Conservation (phyloP, 176 grass and related monocot genomes). For the Areca catechu region DNA sequence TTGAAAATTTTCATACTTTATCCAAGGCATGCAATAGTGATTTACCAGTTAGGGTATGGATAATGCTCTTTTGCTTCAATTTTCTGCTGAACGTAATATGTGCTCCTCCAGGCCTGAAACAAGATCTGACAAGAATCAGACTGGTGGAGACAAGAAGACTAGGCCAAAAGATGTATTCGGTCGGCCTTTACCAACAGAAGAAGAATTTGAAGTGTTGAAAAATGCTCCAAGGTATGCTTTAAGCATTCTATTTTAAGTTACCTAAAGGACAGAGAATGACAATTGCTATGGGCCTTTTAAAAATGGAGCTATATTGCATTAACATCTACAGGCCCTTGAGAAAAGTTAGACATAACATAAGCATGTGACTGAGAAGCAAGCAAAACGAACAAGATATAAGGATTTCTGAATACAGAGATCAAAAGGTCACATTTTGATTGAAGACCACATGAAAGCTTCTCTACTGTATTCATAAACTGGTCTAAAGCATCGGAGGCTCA, state of each 20-base stretch:
- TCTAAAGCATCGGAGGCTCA: too few relatives aligned
- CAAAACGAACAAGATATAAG: too few relatives aligned
- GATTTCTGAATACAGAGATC: too few relatives aligned
- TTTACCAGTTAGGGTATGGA: neutral
- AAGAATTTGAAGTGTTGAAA: slow-evolving; percentile 95
- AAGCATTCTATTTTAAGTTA: neutral
- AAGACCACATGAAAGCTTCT: too few relatives aligned
- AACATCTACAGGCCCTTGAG: too few relatives aligned
- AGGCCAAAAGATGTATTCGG: slow-evolving; percentile 95
- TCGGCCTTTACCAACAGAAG: slow-evolving; percentile 68
- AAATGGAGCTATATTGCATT: too few relatives aligned
- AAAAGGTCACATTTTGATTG: too few relatives aligned
- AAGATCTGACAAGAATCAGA: slow-evolving; percentile 28
- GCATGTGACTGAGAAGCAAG: too few relatives aligned
- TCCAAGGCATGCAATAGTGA: neutral
- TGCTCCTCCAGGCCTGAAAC: slow-evolving; percentile 31
- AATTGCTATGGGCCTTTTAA: too few relatives aligned
- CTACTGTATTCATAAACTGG: too few relatives aligned
- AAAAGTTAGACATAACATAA: too few relatives aligned
- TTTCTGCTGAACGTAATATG: neutral
- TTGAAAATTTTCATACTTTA: neutral
- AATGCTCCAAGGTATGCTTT: slow-evolving; percentile 76
- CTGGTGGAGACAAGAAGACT: slow-evolving; percentile 48
- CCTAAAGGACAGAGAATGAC: too few relatives aligned
- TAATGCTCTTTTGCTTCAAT: neutral